Base-by-base conservation (phyloP, 805 yeast species). In the Ogataea thermomethanolica region DNA sequence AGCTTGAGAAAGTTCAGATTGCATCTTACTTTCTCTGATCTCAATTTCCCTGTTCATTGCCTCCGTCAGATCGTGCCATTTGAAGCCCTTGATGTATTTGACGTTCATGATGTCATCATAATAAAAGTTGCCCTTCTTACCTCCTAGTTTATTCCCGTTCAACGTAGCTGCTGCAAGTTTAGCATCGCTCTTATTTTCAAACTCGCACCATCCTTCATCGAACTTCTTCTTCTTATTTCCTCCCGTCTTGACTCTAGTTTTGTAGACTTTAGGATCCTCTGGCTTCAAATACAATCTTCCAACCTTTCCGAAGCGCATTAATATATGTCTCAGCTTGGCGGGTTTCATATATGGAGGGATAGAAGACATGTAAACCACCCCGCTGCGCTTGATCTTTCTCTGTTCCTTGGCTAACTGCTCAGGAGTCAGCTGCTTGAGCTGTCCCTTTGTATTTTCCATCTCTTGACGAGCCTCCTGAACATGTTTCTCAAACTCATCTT, bases 301-400 rank as follows among this genome's bases (percentile, higher is more conserved):
- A n/a, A 91, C 73, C 44, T 78, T 79, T 8, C 99, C 99, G 64
- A 91, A 93, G 46, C 87, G 70, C 4, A 80, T 62, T 25, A 93
- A 67, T 9, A 93, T 75, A 37, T 89, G 93, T 53, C 95, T 74
- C 64, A 93, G 69, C 59, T 89, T 93, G 2, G 83, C 78, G 1
- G 99, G 98, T 59, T 90, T 90, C 99, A 93, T 93, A 58, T 84
- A 93, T 20, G 99, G 99, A 0, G 99, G 99, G 8, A 93, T 76
- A 35, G 82, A 76, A 0, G 97, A 89, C 3, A 93, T 62, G 53
- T 93, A 93, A n/a, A 95, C 82, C 2, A 93, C 96, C 5, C 99
- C 99, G 0, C 96, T 81, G 52, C 76, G 80, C 45, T 73, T 77
- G 26, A 76, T 71, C 50, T 74, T 74, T 50, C 73, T 73, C 45